These are phyloP conservation scores for Chlorella ohadii DNA, from an alignment of 139 green algal genomes.

Conservation along the genomic window DNA sequence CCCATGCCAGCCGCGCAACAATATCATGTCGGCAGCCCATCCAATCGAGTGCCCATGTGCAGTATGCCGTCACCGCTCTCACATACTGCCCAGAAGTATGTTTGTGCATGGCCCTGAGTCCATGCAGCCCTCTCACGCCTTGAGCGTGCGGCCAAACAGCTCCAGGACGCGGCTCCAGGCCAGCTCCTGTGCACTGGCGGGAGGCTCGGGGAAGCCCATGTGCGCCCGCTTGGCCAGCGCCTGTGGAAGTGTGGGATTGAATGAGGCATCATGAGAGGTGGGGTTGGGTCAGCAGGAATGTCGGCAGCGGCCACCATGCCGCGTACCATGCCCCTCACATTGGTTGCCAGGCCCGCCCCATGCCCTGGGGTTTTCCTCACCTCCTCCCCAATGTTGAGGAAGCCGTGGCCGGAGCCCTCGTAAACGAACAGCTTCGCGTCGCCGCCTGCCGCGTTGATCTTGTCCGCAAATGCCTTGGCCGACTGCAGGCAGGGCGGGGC, in stretches of 20 bases:
- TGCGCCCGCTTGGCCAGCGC: slow-evolving; percentile 26
- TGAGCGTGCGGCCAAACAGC: slow-evolving; percentile 39
- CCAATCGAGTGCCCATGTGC: no score
- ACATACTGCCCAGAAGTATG: no score
- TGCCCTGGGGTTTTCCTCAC: background rate
- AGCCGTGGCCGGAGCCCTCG: slow-evolving; percentile 59
- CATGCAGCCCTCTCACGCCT: slow-evolving; percentile 5
- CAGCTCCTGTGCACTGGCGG: slow-evolving; percentile 10
- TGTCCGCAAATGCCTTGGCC: slow-evolving; percentile 48
- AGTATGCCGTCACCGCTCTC: no score
- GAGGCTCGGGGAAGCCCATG: slow-evolving; percentile 51
- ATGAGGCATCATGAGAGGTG: no score
- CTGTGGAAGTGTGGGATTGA: no score
- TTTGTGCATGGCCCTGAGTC: no score
- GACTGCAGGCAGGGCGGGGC: background rate
- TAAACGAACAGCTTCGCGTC: slow-evolving; percentile 62
- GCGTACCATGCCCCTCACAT: no score
- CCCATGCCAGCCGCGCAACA: no score
- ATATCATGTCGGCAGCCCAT: no score
- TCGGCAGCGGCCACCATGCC: no score
- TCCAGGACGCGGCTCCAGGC: slow-evolving; percentile 35
- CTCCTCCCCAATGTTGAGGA: slow-evolving; percentile 53
- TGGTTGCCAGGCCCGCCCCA: no score
- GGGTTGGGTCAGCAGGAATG: background rate
- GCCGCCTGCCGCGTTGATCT: slow-evolving; percentile 57